A percentile compares a stretch with the other conserved stretches of the same genome.
Conservation (phyloP, 371 early-diverging fungal genomes). For the Synchytrium microbalum region DNA sequence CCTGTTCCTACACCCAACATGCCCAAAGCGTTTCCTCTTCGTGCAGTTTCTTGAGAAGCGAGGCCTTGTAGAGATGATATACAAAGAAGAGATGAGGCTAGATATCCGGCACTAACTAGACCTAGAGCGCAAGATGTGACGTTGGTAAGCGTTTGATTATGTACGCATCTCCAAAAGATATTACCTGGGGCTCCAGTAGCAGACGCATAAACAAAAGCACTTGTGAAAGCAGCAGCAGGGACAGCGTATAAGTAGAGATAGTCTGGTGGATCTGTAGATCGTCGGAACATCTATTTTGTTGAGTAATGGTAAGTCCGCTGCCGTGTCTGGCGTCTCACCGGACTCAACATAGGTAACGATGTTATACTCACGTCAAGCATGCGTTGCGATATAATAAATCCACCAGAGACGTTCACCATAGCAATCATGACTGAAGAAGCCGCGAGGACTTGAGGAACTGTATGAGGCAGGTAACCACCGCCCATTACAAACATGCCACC, state of each 20-base stretch:
- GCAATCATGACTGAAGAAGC: conserved; percentile 26
- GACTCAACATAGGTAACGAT: too few relatives aligned
- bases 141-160: too few relatives aligned
- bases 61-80: conserved; percentile 25
- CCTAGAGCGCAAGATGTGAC: too few relatives aligned
- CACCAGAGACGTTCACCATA: conserved; percentile 27
- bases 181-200: conserved; percentile 17
- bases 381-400: conserved; percentile 22
- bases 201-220: conserved; percentile 15
- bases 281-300: conserved; percentile 32
- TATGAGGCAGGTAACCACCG: too few relatives aligned
- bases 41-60: conserved; percentile 21
- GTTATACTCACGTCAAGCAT: too few relatives aligned
- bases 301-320: too few relatives aligned
- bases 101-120: conserved; percentile 28
- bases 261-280: conserved; percentile 22
- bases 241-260: conserved; percentile 18
- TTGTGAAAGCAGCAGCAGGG: conserved; percentile 22
- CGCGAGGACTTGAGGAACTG: too few relatives aligned
- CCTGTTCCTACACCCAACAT: conserved; percentile 27
- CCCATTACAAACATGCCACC: too few relatives aligned
- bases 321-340: too few relatives aligned
- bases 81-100: conserved; percentile 24
- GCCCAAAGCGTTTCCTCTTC: conserved; percentile 22
- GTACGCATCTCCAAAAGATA: too few relatives aligned